A percentile compares a stretch with the other conserved stretches of the same genome.
Evolutionary conservation across 1,284 basidiomycete species (phyloP).

Genomic region (Anthracocystis setariae): DNA sequence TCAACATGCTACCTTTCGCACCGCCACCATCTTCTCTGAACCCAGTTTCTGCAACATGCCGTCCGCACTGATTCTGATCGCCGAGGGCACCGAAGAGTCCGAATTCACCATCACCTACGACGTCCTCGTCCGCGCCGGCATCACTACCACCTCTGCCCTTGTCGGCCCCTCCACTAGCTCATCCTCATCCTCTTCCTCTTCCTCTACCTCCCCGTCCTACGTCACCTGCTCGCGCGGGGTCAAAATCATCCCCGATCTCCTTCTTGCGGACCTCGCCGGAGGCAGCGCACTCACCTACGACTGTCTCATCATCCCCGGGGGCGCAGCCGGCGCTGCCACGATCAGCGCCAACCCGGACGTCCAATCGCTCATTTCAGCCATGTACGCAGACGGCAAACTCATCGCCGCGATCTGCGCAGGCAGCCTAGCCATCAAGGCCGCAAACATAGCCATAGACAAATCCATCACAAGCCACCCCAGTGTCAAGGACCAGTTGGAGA

Average conservation of each 20-base stretch:
- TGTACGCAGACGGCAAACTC: conserved; percentile 69
- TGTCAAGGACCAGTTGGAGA: conserved; percentile 71
- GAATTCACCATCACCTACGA: conserved; percentile 70
- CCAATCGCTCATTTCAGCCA: conserved; percentile 75
- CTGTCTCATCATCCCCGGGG: conserved; percentile 80
- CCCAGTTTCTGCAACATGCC: conserved; percentile 5
- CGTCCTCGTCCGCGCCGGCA: conserved; percentile 59
- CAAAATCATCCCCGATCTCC: conserved; percentile 58
- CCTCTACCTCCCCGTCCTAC: conserved; percentile 25
- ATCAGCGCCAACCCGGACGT: conserved; percentile 75
- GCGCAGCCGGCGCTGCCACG: conserved; percentile 80
- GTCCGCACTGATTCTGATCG: conserved; percentile 73
- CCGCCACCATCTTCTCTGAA: not conserved
- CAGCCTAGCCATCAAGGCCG: conserved; percentile 76
- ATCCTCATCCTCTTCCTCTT: conserved; percentile 6
- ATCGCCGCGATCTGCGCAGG: conserved; percentile 68
- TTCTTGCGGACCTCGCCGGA: conserved; percentile 45
- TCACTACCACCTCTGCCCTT: conserved; percentile 42
- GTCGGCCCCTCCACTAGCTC: conserved; percentile 49
- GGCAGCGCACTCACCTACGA: conserved; percentile 72
- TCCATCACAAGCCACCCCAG: conserved; percentile 82
- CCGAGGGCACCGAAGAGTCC: conserved; percentile 79
- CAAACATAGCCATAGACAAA: conserved; percentile 72
- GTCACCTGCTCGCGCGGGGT: conserved; percentile 61
- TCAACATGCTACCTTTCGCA: not conserved